Evolutionary conservation across 1,284 basidiomycete species (phyloP), one percentile per base, ranked within the genome.

Genomic region (Xerocomus cyaneibrunnescens): DNA sequence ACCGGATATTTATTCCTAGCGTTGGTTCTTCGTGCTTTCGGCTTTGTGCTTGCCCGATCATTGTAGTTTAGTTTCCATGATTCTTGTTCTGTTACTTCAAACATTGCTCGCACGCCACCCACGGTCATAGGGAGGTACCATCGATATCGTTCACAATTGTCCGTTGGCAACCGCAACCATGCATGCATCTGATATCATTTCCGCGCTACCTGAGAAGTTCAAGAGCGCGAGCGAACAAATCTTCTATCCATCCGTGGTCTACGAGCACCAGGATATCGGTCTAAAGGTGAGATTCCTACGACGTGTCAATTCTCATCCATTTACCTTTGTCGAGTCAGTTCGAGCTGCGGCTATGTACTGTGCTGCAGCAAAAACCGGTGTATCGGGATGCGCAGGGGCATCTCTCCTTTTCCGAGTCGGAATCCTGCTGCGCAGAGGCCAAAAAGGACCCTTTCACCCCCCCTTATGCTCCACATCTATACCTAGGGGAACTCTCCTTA

Each of bases 331-430:
- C 42, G 49, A 34, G 32, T 37, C 57, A 95, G 92, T 94, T 89
- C 69, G 79, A 93, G 69, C 80, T 95, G 51, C 78, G 86, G 52
- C 68, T 90, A 19, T 94, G 92, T 62, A 88, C 90, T 19, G 88
- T 90, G 0, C 72, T 95, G 34, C 84, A 86, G 64, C 78, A 87
- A 58, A 95, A 94, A 67, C 80, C 83, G 2, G 59, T 62, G n/a
- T 69, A 76, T 3, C 76, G 77, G 25, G 73, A 77, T 55, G 76
- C 80, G 58, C 68, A 73, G 13, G 58, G 64, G 6, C 62, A 57
- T 14, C 53, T 58, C 46, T 51, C 59, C 12, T 55, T 63, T 19
- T 66, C 70, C 22, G n/a, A n/a, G n/a, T 57, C 61, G 19, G 58
- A 61, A 45, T 38, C 62, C 28, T 59, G 32, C n/a, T n/a, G n/a